These are phyloP conservation scores for Striga asiatica DNA, from an alignment of 257 asterid species.

Conservation along the genomic window DNA sequence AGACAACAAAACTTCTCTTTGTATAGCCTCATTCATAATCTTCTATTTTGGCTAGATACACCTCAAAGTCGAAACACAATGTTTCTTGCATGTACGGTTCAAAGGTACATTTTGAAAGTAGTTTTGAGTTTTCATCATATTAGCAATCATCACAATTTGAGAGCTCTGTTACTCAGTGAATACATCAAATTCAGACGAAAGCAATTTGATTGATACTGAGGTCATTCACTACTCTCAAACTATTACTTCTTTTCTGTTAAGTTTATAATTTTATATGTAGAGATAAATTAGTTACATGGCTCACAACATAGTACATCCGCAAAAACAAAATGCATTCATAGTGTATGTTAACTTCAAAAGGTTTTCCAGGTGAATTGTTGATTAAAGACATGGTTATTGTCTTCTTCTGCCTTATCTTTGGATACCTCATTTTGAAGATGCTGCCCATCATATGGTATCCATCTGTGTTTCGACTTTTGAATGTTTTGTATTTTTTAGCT, in stretches of 20 bases:
- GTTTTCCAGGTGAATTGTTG: too few relatives aligned
- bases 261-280: not conserved
- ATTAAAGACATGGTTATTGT: too few relatives aligned
- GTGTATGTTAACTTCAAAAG: not conserved
- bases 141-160: not conserved
- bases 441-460: too few relatives aligned
- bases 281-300: not conserved
- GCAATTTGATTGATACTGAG: conserved; percentile 1
- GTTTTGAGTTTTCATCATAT: not conserved
- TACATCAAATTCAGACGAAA: conserved; percentile 10
- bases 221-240: conserved; percentile 8
- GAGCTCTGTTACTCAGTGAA: not conserved
- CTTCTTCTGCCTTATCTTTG: too few relatives aligned
- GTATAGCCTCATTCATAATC: not conserved
- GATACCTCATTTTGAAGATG: too few relatives aligned
- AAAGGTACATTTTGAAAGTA: conserved; percentile 15
- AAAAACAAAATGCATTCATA: not conserved
- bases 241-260: not conserved
- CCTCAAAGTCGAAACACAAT: not conserved
- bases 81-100: not conserved
- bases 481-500: too few relatives aligned
- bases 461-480: too few relatives aligned
- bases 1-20: too few relatives aligned
- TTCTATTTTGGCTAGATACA: not conserved
- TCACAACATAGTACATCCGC: not conserved